These are phyloP conservation scores for Sporodiniella umbellata DNA, from an alignment of 371 early-diverging fungal species.

Conservation along the genomic window DNA sequence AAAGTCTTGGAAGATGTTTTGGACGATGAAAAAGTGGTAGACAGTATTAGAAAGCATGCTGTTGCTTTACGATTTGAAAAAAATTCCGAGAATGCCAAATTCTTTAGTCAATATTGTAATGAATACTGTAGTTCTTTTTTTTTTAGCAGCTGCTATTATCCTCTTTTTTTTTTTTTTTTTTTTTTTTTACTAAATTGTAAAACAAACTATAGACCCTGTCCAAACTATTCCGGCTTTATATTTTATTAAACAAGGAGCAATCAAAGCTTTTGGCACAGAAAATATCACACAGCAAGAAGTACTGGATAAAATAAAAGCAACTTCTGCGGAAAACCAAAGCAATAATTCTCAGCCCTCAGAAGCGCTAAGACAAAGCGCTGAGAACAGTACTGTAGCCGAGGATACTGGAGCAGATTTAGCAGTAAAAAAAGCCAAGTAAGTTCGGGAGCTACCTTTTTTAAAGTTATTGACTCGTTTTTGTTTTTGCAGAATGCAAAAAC, in stretches of 20 bases:
- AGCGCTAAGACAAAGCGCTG: too few species aligned
- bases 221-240: constrained; percentile 22
- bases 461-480: neutral
- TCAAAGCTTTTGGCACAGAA: constrained; percentile 24
- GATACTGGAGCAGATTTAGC: neutral
- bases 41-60: constrained; percentile 8
- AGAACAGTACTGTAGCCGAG: too few species aligned
- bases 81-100: constrained; percentile 14
- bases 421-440: constrained; percentile 21
- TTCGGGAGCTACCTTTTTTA: neutral
- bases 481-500: constrained; percentile 26
- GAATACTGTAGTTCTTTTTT: neutral
- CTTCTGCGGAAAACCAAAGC: neutral
- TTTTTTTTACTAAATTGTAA: neutral
- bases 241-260: constrained; percentile 29
- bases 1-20: constrained; percentile 6
- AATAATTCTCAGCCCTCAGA: neutral
- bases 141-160: neutral
- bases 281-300: constrained; percentile 13
- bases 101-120: constrained; percentile 28
- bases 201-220: constrained; percentile 18
- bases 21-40: constrained; percentile 1
- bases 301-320: constrained; percentile 11
- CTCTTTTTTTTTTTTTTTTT: neutral
- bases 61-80: constrained; percentile 20